Conservation (phyloP, 2,329 filamentous ascomycete species). For the Penicillium oxalicum region DNA sequence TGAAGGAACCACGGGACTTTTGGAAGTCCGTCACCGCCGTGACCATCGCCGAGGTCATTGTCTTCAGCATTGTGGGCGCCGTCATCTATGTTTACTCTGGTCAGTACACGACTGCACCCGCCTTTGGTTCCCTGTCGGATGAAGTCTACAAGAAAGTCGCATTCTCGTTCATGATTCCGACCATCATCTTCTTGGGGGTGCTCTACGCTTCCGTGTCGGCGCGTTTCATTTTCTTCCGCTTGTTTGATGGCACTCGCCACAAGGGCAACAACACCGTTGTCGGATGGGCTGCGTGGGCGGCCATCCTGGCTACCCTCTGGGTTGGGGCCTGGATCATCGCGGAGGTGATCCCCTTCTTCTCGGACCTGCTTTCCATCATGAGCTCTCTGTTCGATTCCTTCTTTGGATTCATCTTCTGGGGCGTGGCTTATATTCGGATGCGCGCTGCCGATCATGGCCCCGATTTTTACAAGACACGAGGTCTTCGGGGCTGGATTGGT, state of each 20-base stretch:
- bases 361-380: conserved; percentile 55
- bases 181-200: conserved; percentile 84
- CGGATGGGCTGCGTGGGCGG: conserved; percentile 74
- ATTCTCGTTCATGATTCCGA: conserved; percentile 94
- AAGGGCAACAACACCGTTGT: conserved; percentile 72
- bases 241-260: conserved; percentile 75
- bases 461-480: conserved; percentile 37
- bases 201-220: conserved; percentile 85
- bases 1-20: conserved; percentile 75
- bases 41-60: conserved; percentile 77
- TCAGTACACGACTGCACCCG: conserved; percentile 80
- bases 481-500: conserved; percentile 39
- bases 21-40: conserved; percentile 89
- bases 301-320: conserved; percentile 63
- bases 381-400: conserved; percentile 75
- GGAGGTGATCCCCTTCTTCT: conserved; percentile 90
- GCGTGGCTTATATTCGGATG: conserved; percentile 43
- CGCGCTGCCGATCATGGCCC: conserved; percentile 37
- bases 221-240: conserved; percentile 84
- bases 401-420: conserved; percentile 82
- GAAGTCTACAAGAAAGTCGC: conserved; percentile 75
- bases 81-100: conserved; percentile 84
- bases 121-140: conserved; percentile 75
- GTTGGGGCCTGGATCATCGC: conserved; percentile 87
- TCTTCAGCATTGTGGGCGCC: conserved; percentile 76